Percentiles rank a stretch among this genome's conserved stretches.
phyloP scores from a whole-genome alignment of 73 alveolate species.

The Tetrahymena thermophila region DNA sequence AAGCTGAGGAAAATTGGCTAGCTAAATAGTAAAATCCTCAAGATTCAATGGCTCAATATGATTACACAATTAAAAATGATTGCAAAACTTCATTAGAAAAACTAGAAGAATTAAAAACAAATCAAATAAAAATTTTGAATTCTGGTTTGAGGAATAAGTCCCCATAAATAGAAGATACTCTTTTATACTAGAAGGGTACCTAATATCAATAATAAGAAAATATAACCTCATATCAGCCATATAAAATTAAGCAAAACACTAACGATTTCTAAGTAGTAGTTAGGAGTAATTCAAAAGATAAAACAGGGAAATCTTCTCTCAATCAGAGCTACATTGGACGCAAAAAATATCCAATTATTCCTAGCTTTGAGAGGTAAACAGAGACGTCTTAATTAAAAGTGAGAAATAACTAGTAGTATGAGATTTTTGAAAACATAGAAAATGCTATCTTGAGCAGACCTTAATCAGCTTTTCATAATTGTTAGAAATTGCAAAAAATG shows the following conservation, averaged over 20 bases:
- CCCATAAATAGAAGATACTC: neutral
- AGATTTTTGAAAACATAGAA: neutral
- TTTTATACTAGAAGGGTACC: neutral
- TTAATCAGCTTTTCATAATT: neutral
- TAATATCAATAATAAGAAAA: neutral
- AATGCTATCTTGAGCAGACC: neutral
- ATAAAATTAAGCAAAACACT: neutral
- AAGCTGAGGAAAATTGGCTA: neutral
- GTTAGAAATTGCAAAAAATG: neutral
- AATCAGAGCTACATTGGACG: neutral
- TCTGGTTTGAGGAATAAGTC: neutral
- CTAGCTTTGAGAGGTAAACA: neutral
- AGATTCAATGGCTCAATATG: neutral
- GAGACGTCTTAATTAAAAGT: neutral
- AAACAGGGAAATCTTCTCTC: neutral
- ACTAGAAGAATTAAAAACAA: neutral
- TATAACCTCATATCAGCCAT: neutral
- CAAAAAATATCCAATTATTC: neutral
- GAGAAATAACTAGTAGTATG: neutral
- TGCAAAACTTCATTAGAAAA: neutral
- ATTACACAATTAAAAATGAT: neutral
- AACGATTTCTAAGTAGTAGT: neutral
- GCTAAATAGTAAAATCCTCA: neutral
- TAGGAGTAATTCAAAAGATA: neutral
- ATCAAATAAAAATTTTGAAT: neutral